These are phyloP conservation scores for Corynespora cassiicola DNA, from an alignment of 2,329 filamentous ascomycete species.

Conservation along the genomic window DNA sequence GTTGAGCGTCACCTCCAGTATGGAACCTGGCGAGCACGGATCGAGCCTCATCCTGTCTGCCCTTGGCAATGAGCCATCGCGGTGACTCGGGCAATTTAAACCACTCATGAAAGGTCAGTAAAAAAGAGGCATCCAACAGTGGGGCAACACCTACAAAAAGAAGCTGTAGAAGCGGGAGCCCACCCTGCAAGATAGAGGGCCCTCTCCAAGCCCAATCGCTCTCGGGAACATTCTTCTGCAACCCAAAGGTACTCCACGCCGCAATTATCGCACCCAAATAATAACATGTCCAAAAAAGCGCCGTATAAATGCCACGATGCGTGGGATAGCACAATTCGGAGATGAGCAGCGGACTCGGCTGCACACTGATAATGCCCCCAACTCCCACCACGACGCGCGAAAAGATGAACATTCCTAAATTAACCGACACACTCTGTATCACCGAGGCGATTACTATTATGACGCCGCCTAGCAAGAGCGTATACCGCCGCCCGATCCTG, in stretches of 20 bases:
- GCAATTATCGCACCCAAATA: slow-evolving; percentile 51
- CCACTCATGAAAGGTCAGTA: too few species aligned
- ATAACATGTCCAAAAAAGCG: slow-evolving; percentile 18
- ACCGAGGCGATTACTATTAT: slow-evolving; percentile 13
- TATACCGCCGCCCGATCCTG: slow-evolving; percentile 8
- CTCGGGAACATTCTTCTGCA: slow-evolving; percentile 45
- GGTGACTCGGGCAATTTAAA: slow-evolving; percentile 51
- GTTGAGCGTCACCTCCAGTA: slow-evolving; percentile 47
- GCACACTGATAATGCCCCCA: slow-evolving; percentile 24
- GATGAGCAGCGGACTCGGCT: slow-evolving; percentile 34
- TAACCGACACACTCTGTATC: slow-evolving; percentile 12
- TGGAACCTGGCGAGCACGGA: slow-evolving; percentile 62
- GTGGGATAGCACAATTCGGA: slow-evolving; percentile 39
- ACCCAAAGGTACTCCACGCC: slow-evolving; percentile 56
- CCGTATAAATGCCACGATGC: slow-evolving; percentile 35
- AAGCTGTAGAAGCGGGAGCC: slow-evolving; percentile 52
- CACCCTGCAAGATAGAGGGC: slow-evolving; percentile 57
- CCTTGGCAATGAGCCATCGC: slow-evolving; percentile 62
- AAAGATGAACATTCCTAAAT: slow-evolving; percentile 15
- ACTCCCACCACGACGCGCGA: slow-evolving; percentile 19
- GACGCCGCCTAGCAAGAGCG: slow-evolving; percentile 9
- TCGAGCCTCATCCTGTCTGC: slow-evolving; percentile 60
- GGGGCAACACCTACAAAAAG: slow-evolving; percentile 47
- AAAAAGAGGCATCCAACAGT: slow-evolving; percentile 47
- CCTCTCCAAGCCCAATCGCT: slow-evolving; percentile 54